Percentiles rank a stretch among this genome's conserved stretches.
Conservation (phyloP, 176 grass and related monocot genomes). For the Stipa capillata region DNA sequence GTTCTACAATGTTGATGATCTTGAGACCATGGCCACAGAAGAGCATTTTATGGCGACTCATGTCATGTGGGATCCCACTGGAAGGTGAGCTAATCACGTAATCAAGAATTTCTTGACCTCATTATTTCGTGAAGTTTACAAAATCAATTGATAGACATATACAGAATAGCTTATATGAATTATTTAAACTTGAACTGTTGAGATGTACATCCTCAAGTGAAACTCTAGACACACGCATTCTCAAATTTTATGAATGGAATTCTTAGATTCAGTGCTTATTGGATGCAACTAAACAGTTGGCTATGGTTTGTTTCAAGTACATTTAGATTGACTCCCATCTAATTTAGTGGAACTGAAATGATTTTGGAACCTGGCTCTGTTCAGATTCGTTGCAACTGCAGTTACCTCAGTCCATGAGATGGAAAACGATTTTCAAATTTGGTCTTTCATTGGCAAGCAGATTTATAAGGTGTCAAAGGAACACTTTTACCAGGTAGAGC, state of each 20-base stretch:
- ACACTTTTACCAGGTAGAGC: conserved; percentile 76
- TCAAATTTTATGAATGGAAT: no score
- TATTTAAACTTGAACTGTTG: neutral
- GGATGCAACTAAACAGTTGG: neutral
- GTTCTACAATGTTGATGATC: no score
- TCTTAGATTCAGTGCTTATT: neutral
- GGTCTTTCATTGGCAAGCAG: no score
- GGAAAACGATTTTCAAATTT: no score
- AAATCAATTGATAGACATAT: neutral
- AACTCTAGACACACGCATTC: neutral
- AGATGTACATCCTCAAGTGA: neutral
- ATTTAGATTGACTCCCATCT: neutral
- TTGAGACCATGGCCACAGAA: conserved; percentile 83
- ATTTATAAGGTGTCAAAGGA: conserved; percentile 89
- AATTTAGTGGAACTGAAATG: conserved; percentile 29
- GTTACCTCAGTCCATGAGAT: no score
- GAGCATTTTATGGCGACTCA: conserved; percentile 94
- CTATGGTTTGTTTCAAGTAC: neutral
- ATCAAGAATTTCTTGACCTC: neutral
- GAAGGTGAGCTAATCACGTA: conserved; percentile 38
- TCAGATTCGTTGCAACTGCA: no score
- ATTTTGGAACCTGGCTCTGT: conserved; percentile 81
- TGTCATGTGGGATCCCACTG: conserved; percentile 85
- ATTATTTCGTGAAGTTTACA: neutral
- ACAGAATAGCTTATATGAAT: neutral